Conservation (phyloP, 345 rosid species). For the Firmiana major region DNA sequence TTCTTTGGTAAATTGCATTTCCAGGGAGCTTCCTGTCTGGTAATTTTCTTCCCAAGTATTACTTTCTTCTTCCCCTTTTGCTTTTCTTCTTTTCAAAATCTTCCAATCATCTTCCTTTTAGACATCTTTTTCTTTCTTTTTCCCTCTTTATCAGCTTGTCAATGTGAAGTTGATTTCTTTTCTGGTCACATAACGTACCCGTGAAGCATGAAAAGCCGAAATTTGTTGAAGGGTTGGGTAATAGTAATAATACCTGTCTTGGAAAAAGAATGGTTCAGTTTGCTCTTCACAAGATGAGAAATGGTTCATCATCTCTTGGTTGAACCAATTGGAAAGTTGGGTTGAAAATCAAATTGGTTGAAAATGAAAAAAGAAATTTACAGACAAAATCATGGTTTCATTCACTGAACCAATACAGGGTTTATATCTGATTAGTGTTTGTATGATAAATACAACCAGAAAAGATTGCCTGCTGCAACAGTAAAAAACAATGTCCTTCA, state of each 20-base stretch:
- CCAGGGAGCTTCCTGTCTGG: background rate
- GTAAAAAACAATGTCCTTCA: background rate
- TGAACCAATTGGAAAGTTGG: too few relatives aligned
- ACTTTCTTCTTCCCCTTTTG: background rate
- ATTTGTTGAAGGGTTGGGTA: too few relatives aligned
- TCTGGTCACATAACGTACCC: background rate
- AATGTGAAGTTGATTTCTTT: background rate
- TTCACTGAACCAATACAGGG: background rate
- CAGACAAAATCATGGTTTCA: background rate
- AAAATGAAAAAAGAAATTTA: background rate
- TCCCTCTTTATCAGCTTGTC: too few relatives aligned
- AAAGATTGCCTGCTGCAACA: background rate
- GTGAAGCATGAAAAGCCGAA: too few relatives aligned
- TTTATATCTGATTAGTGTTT: background rate
- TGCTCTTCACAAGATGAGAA: too few relatives aligned
- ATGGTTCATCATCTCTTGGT: too few relatives aligned
- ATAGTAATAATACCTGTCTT: too few relatives aligned
- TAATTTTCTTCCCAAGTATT: background rate
- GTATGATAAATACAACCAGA: background rate
- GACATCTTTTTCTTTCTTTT: background rate
- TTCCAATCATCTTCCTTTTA: background rate
- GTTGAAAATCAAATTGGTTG: too few relatives aligned
- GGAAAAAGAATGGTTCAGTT: too few relatives aligned
- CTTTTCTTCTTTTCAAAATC: background rate
- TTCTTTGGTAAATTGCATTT: background rate